phyloP scores from a whole-genome alignment of 768 basidiomycete species.

The Lactarius trivialis region DNA sequence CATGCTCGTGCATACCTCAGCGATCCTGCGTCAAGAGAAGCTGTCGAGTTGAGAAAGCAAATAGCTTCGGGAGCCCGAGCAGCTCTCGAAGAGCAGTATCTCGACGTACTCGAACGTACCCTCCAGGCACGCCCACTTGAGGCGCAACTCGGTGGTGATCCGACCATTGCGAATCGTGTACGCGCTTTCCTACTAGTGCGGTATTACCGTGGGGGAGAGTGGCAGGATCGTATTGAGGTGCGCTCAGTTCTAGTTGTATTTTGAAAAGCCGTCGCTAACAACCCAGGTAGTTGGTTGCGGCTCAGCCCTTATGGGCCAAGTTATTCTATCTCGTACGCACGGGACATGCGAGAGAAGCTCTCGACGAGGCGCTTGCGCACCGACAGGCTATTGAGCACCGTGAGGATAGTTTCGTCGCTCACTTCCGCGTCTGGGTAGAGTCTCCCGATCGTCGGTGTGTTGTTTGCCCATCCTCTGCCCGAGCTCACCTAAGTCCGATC shows the following conservation, averaged over 20 bases:
- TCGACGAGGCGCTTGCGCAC: constrained; percentile 64
- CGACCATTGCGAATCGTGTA: constrained; percentile 83
- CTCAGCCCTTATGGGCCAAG: constrained; percentile 89
- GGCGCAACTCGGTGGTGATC: constrained; percentile 86
- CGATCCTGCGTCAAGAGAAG: constrained; percentile 58
- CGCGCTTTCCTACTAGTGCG: constrained; percentile 78
- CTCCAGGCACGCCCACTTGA: constrained; percentile 77
- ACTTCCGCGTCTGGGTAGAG: constrained; percentile 79
- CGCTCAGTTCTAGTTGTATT: constrained; percentile 23
- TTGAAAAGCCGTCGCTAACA: neutral
- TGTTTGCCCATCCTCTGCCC: neutral
- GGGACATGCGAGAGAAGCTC: constrained; percentile 75
- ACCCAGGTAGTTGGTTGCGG: constrained; percentile 62
- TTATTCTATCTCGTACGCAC: constrained; percentile 88
- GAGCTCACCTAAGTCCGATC: neutral
- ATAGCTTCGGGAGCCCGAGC: constrained; percentile 73
- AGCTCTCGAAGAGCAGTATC: constrained; percentile 86
- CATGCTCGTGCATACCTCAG: constrained; percentile 71
- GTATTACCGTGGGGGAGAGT: constrained; percentile 73
- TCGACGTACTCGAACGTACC: constrained; percentile 74
- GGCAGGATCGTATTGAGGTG: constrained; percentile 87
- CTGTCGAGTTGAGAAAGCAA: constrained; percentile 56
- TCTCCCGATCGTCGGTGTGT: constrained; percentile 70
- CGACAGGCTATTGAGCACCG: constrained; percentile 67
- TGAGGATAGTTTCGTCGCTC: constrained; percentile 76